Evolutionary conservation across 148 eudicot species (phyloP), one percentile per base, ranked within the genome.

Genomic region (Linanthus parryae): DNA sequence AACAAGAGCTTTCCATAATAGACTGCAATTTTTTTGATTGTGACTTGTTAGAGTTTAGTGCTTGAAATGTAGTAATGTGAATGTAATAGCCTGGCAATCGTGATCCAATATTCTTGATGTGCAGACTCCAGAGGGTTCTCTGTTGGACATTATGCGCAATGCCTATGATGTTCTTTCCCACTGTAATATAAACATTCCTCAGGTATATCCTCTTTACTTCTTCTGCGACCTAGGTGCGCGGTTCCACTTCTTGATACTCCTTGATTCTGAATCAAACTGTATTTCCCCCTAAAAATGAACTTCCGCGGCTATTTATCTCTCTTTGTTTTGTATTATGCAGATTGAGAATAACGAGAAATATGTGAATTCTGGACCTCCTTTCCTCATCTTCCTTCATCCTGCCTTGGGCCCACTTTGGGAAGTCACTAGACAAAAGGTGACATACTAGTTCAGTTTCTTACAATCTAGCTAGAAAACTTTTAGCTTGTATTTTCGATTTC

Each of bases 71-170:
- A 43, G 19, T 29, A 22, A 34, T 40, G 34, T 16, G 50, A 37
- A 37, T 48, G 28, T 46, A 40, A 37, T 62, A 41, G 18, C 36
- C 54, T 63, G 41, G 17, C 24, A 15, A 47, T 26, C 59, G 44
- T 62, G 35, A 51, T 65, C 10, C 2, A 3, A 17, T 59, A 28
- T 27, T 41, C 17, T 45, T 42, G 34, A 7, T 36, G 39, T 63
- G 77, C 96, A 92, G 99, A 92, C 99, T 75, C 99, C 99, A 48
- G 99, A 84, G 67, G 99, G 99, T 41, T 72, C 99, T 22, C 73
- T 92, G 54, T 62, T 92, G 81, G 99, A 92, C 63, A 79, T 77
- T 30, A 63, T 66, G 35, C 83, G 99, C 59, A 92, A 92, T 76
- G 94, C 94, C 38, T 82, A 79, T 73, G 99, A 92, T 69, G 66